A percentile compares a stretch with the other conserved stretches of the same genome.
These are phyloP conservation scores for Trichoderma orchidacearum DNA, from an alignment of 495 filamentous ascomycete genomes.

Conservation along the genomic window DNA sequence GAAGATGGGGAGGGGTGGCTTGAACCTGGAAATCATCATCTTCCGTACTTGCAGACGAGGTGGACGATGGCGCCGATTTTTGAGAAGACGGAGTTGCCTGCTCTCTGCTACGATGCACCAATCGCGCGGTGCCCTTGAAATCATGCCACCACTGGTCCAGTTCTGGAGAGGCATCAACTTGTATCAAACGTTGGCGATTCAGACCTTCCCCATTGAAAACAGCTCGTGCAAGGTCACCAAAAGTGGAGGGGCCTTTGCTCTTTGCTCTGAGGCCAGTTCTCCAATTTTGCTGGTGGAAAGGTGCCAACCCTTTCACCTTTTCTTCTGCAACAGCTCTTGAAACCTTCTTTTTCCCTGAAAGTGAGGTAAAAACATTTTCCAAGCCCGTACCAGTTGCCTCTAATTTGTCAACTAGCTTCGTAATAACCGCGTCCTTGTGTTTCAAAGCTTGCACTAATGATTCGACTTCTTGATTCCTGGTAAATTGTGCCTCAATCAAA, in stretches of 20 bases:
- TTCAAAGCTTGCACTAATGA: constrained; percentile 44
- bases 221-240: constrained; percentile 17
- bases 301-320: constrained; percentile 40
- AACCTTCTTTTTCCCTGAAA: constrained; percentile 35
- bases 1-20: constrained; percentile 24
- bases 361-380: constrained; percentile 54
- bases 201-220: constrained; percentile 21
- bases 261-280: constrained; percentile 12
- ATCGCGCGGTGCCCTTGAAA: neutral
- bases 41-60: constrained; percentile 11
- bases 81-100: neutral
- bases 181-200: constrained; percentile 8
- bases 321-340: constrained; percentile 30
- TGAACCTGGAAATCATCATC: constrained; percentile 39
- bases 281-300: constrained; percentile 37
- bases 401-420: constrained; percentile 65
- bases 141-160: constrained; percentile 36
- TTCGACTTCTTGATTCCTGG: constrained; percentile 33
- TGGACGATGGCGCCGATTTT: neutral
- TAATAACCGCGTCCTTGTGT: constrained; percentile 70
- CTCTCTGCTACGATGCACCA: neutral
- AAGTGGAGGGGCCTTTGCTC: constrained; percentile 16
- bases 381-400: constrained; percentile 54
- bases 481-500: constrained; percentile 44
- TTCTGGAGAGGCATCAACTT: constrained; percentile 14